A percentile compares a stretch with the other conserved stretches of the same genome.
Evolutionary conservation across 768 basidiomycete genomes (phyloP).

Genomic region (Pisolithus marmoratus): DNA sequence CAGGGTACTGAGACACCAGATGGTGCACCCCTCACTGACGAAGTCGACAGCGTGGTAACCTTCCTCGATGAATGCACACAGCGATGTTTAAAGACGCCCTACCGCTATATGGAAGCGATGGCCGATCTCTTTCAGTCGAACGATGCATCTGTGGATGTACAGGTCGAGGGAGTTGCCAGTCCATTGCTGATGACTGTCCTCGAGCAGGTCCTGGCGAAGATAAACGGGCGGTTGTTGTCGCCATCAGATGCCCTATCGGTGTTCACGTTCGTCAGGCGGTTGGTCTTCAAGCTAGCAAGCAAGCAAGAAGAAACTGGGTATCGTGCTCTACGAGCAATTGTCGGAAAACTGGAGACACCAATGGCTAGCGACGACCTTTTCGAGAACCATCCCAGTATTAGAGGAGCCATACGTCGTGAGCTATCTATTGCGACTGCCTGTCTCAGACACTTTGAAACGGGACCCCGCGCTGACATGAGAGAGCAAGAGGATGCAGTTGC

Average conservation of each 20-base stretch:
- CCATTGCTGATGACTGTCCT: slow-evolving; percentile 76
- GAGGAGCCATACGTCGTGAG: slow-evolving; percentile 41
- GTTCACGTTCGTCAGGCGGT: slow-evolving; percentile 54
- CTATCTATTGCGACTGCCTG: slow-evolving; percentile 33
- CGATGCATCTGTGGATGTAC: slow-evolving; percentile 5
- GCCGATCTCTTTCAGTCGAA: slow-evolving; percentile 26
- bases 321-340: slow-evolving; percentile 23
- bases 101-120: slow-evolving; percentile 78
- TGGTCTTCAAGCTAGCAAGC: slow-evolving; percentile 51
- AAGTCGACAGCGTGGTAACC: slow-evolving; percentile 47
- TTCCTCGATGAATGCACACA: slow-evolving; percentile 88
- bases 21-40: slow-evolving; percentile 46
- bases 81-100: slow-evolving; percentile 75
- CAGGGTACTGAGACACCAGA: slow-evolving; percentile 42
- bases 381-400: slow-evolving; percentile 29
- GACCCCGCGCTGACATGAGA: neutral
- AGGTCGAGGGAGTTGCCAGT: slow-evolving; percentile 44
- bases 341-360: slow-evolving; percentile 33
- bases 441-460: slow-evolving; percentile 28
- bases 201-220: slow-evolving; percentile 71
- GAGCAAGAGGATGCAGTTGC: slow-evolving; percentile 3
- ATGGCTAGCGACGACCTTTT: slow-evolving; percentile 27
- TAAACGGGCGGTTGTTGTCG: slow-evolving; percentile 46
- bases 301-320: slow-evolving; percentile 45
- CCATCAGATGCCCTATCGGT: slow-evolving; percentile 62